These are phyloP conservation scores for Diaporthe citrichinensis DNA, from an alignment of 2,329 filamentous ascomycete genomes.

Conservation along the genomic window DNA sequence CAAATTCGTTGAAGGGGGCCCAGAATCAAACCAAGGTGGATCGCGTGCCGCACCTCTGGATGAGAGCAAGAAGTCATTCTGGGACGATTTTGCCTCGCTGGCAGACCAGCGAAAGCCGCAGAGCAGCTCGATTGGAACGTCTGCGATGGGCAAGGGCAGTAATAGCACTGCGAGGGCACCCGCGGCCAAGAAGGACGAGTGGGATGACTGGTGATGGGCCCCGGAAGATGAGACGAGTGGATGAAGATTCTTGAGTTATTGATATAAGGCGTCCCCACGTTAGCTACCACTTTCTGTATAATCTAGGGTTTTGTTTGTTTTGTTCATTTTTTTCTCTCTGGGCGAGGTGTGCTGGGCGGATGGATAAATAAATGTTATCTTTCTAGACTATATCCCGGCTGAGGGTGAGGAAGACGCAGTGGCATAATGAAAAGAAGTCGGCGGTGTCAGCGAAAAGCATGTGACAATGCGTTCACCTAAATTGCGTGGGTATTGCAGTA, in stretches of 20 bases:
- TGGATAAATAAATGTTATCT: slow-evolving; percentile 26
- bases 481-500: background rate
- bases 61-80: slow-evolving; percentile 85
- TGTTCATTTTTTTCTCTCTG: background rate
- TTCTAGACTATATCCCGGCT: background rate
- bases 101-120: slow-evolving; percentile 66
- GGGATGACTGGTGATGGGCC: slow-evolving; percentile 72
- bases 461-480: slow-evolving; percentile 24
- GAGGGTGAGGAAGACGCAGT: background rate
- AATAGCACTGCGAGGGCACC: slow-evolving; percentile 49
- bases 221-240: background rate
- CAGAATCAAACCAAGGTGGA: slow-evolving; percentile 49
- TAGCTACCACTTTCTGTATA: slow-evolving; percentile 31
- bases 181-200: slow-evolving; percentile 66
- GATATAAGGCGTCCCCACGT: background rate
- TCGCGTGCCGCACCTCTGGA: slow-evolving; percentile 59
- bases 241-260: background rate
- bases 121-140: slow-evolving; percentile 69
- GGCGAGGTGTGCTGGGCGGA: slow-evolving; percentile 15
- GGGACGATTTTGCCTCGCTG: slow-evolving; percentile 87
- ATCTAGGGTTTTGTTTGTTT: slow-evolving; percentile 8
- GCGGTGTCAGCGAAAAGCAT: background rate
- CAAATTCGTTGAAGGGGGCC: slow-evolving; percentile 85
- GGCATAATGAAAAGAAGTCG: background rate
- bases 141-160: slow-evolving; percentile 70